Evolutionary conservation across 2,329 filamentous ascomycete species (phyloP), one percentile per base, ranked within the genome.

Genomic region (Hypoxylon sp.): DNA sequence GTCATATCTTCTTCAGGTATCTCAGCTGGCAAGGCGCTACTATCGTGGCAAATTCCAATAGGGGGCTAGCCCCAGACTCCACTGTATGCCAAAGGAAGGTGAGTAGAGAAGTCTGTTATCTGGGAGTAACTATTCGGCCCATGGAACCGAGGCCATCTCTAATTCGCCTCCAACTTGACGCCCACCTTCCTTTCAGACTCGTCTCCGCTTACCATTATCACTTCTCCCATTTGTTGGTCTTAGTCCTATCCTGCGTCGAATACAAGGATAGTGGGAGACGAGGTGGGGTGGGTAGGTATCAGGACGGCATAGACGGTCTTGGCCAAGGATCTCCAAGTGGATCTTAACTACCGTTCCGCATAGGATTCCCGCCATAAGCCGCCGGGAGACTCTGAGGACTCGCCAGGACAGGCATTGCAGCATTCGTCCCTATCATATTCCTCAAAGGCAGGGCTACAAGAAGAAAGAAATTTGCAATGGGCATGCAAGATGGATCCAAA

Each of bases 171-270:
- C 44, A 34, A 28, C n/a, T 39, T 24, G 28, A 46, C 19, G 34
- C 50, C 17, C 41, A 61, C 58, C 62, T 64, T 65, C 65, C 58
- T n/a, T 58, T 55, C 20, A 15, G 10, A 65, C 57, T 54, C 54
- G 61, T n/a, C 26, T 41, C 48, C 51, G 59, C 58, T 68, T 62
- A 68, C 50, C 53, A 65, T 68, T 48, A 41, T 20, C 26, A 11
- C 41, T 6, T 13, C 20, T 63, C 56, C 47, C 26, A 68, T 65
- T 68, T 56, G 62, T 26, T 62, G 20, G 46, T 15, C 32, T 26
- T 20, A n/a, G 8, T 19, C 30, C 19, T 28, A 34, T 19, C 54
- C 15, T 46, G 56, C 56, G 28, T 30, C 7, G 24, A 19, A 30
- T 47, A 59, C 49, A 58, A 52, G 54, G 59, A 43, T 57, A 20